Percentiles rank a stretch among this genome's conserved stretches.
phyloP scores from a whole-genome alignment of 2,329 filamentous ascomycete genomes.

The Colletotrichum destructivum region DNA sequence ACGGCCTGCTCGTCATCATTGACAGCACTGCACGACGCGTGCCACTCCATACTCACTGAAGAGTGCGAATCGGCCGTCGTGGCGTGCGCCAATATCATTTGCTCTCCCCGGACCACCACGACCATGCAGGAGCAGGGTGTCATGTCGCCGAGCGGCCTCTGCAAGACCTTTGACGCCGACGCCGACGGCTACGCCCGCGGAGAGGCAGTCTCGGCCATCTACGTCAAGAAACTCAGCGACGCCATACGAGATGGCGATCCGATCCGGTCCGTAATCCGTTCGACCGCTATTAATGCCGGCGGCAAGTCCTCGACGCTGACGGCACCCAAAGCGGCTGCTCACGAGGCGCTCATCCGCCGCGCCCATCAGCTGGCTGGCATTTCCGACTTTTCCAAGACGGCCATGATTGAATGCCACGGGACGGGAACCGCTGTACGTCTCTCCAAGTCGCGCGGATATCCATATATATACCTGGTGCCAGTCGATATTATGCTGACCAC shows the following conservation, averaged over 20 bases:
- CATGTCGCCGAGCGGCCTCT: conserved; percentile 46
- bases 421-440: conserved; percentile 51
- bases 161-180: conserved; percentile 53
- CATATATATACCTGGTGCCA: conserved; percentile 56
- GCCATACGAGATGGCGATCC: conserved; percentile 57
- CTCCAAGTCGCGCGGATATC: neutral
- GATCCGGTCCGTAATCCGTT: conserved; percentile 49
- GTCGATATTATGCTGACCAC: conserved; percentile 40
- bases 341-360: conserved; percentile 47
- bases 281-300: conserved; percentile 51
- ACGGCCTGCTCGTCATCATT: conserved; percentile 54
- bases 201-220: conserved; percentile 56
- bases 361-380: conserved; percentile 45
- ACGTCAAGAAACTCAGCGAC: conserved; percentile 57
- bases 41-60: conserved; percentile 46
- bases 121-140: conserved; percentile 45
- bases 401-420: conserved; percentile 50
- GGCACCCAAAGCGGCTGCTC: conserved; percentile 51
- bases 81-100: conserved; percentile 50
- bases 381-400: conserved; percentile 45
- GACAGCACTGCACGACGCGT: conserved; percentile 51
- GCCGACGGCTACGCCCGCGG: conserved; percentile 61
- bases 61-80: conserved; percentile 51
- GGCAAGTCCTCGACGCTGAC: conserved; percentile 55
- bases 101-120: conserved; percentile 11